Percentiles rank a stretch among this genome's conserved stretches.
These are phyloP conservation scores for Talinum fruticosum DNA, from an alignment of 148 eudicot genomes.

Conservation along the genomic window DNA sequence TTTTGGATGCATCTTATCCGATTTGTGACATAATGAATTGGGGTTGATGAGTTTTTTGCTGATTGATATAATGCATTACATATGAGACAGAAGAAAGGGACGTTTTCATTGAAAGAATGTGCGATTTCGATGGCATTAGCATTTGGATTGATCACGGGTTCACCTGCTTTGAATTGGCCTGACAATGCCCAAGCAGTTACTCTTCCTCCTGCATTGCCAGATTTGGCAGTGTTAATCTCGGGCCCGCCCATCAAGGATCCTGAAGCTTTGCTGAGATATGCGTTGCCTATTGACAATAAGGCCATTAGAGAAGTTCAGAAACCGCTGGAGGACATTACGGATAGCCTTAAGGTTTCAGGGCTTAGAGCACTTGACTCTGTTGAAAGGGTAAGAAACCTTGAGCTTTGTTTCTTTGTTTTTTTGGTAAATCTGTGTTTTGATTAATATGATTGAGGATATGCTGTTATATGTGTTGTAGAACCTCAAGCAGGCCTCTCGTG, in stretches of 20 bases:
- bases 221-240: conserved; percentile 77
- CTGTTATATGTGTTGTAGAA: conserved; percentile 48
- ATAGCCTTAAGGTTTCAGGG: conserved; percentile 86
- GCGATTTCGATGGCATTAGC: conserved; percentile 81
- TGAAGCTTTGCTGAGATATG: conserved; percentile 75
- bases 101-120: conserved; percentile 58
- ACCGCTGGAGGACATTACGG: conserved; percentile 92
- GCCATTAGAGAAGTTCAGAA: conserved; percentile 96
- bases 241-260: conserved; percentile 99
- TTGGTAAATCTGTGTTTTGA: neutral
- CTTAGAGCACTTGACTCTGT: conserved; percentile 82
- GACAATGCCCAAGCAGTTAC: conserved; percentile 54
- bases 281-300: conserved; percentile 84
- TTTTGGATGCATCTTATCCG: neutral
- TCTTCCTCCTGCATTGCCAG: conserved; percentile 49
- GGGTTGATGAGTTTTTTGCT: conserved; percentile 1
- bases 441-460: conserved; percentile 15
- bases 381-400: conserved; percentile 65
- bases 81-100: conserved; percentile 44
- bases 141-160: conserved; percentile 63
- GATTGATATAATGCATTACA: neutral
- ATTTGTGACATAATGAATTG: neutral
- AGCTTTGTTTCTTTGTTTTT: neutral
- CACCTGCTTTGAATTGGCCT: conserved; percentile 47
- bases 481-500: conserved; percentile 80